Percentiles rank a stretch among this genome's conserved stretches.
These are phyloP conservation scores for Onygenales sp. DNA, from an alignment of 2,329 filamentous ascomycete genomes.

Conservation along the genomic window DNA sequence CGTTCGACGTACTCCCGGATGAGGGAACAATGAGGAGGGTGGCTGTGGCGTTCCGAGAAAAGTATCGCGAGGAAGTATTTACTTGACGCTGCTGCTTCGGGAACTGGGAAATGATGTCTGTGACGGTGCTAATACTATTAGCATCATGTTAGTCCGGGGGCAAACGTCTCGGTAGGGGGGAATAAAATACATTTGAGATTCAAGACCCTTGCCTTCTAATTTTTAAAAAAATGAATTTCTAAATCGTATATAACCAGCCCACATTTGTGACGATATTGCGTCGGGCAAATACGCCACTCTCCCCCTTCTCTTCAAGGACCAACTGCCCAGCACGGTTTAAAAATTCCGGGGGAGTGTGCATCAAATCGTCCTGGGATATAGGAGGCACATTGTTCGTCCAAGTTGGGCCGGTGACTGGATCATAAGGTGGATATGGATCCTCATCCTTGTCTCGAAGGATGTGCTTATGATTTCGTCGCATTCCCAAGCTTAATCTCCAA, in stretches of 20 bases:
- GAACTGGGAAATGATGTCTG: not conserved
- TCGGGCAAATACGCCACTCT: slow-evolving; percentile 9
- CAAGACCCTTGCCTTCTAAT: too few relatives aligned
- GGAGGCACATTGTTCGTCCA: slow-evolving; percentile 14
- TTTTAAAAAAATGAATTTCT: not conserved
- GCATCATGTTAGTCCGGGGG: not conserved
- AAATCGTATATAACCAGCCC: slow-evolving; percentile 16
- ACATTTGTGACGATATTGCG: slow-evolving; percentile 14
- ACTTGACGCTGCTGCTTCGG: slow-evolving; percentile 1
- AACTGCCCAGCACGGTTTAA: slow-evolving; percentile 7
- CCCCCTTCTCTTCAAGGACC: slow-evolving; percentile 12
- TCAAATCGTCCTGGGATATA: slow-evolving; percentile 6
- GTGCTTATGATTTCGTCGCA: slow-evolving; percentile 13
- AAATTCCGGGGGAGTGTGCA: slow-evolving; percentile 4
- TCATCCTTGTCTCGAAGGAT: slow-evolving; percentile 11
- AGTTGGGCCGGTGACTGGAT: slow-evolving; percentile 9
- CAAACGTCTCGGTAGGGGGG: too few relatives aligned
- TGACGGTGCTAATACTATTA: not conserved
- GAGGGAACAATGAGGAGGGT: slow-evolving; percentile 19
- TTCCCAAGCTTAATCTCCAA: slow-evolving; percentile 16
- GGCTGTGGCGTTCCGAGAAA: slow-evolving; percentile 18
- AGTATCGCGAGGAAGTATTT: slow-evolving; percentile 17
- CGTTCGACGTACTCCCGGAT: slow-evolving; percentile 21
- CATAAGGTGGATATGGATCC: slow-evolving; percentile 11
- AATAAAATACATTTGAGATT: too few relatives aligned